Evolutionary conservation across 2,329 filamentous ascomycete genomes (phyloP), one percentile per base, ranked within the genome.

Genomic region (Ceratocystis papillata): DNA sequence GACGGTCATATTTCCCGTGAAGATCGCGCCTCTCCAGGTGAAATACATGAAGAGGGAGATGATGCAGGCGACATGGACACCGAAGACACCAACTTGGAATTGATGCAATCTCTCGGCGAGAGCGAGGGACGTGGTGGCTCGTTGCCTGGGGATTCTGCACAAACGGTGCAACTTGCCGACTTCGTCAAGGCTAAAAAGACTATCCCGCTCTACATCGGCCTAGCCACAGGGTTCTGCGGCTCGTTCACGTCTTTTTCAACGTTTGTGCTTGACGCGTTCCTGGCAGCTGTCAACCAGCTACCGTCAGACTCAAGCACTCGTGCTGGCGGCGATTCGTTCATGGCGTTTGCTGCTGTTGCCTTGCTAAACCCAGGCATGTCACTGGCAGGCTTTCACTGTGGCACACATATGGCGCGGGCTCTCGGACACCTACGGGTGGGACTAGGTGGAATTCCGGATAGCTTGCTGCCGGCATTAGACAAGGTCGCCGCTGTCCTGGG

Each of bases 191-290:
- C 79, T 33, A 96, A 96, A 73, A 96, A 95, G 77, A 89, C 88
- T 0, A 88, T 96, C 33, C 92, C 93, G 0, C 79, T 96, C 0
- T 96, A 95, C 73, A 87, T 96, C 67, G 92, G 89, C 63, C 82
- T 96, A 5, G 84, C 89, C 0, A 96, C 88, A 0, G 93, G 88
- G 10, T 94, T 94, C 74, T 96, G 90, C 72, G 90, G 93, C 69
- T 92, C 88, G 70, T 89, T 94, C 72, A 96, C 92, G 0, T 92
- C 88, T 8, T 96, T 96, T 75, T 96, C 91, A 0, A 85, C 87
- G 22, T 95, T 96, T 73, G 86, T 92, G 60, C 82, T 89, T 5
- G 92, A 96, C 71, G 76, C 81, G 15, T 96, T 95, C 73, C 80
- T 96, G 25, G 87, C 89, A 0, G 76, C 95, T 20, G 86, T 89